Evolutionary conservation across 345 rosid genomes (phyloP), one percentile per base, ranked within the genome.

Genomic region (Microcos paniculata): DNA sequence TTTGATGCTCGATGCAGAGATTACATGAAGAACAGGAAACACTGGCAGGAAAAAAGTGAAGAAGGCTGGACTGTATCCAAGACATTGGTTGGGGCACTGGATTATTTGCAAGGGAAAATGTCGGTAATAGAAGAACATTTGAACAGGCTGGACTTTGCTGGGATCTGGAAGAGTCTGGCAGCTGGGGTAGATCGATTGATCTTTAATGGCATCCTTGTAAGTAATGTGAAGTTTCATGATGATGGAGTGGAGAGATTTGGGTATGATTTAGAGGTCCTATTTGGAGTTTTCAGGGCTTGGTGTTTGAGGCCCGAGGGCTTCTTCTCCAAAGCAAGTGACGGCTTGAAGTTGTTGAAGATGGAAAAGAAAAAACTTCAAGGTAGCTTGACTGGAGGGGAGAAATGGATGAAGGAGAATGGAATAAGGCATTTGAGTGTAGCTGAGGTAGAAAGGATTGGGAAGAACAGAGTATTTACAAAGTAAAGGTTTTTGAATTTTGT

Each of bases 291-390:
- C 65, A 53, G 90, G 80, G 82, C 87, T 24, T 96, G 98, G 97
- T 96, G 98, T 52, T 78, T 92, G 82, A 90, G 94, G 68, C 95
- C 97, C 0, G 87, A 93, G 77, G 90, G 97, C 58, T 96, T 93
- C 82, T 92, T 96, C 73, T 92, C 94, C 0, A 88, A 83, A 83
- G 10, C 74, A 70, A 86, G 78, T 0, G 97, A 90, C 14, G 82
- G 97, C 51, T 74, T 90, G 86, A 90, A 81, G 73, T 23, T 96
- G 84, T 75, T 96, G 64, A 87, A 82, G 70, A 89, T 90, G 90
- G 80, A 73, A 18, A 90, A 88, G 88, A 81, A 87, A 63, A 89
- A 91, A 79, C 83, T 87, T 58, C 81, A 84, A 57, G 88, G 74
- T 49, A 48, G 81, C 70, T 58, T 81, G 68, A 70, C 62, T 12